These are phyloP conservation scores for Paradendryphiella salina DNA, from an alignment of 2,329 filamentous ascomycete genomes.

Conservation along the genomic window DNA sequence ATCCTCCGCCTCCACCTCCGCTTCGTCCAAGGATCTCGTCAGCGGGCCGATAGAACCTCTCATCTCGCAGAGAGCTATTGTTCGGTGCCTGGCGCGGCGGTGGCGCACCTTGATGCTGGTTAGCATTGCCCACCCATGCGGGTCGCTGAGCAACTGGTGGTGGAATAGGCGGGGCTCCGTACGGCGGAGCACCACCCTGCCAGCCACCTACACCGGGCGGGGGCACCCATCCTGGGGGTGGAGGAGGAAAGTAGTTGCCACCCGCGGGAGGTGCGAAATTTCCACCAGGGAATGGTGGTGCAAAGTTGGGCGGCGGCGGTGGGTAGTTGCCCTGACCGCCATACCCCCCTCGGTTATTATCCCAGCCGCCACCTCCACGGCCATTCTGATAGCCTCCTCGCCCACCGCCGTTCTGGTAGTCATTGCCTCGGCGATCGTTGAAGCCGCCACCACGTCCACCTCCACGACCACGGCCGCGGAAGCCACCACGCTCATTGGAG, in stretches of 20 bases:
- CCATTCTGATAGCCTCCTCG: slow-evolving; percentile 30
- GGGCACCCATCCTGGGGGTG: slow-evolving; percentile 40
- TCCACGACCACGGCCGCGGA: slow-evolving; percentile 25
- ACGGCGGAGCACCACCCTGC: slow-evolving; percentile 18
- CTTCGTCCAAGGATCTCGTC: slow-evolving; percentile 32
- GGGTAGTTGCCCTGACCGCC: slow-evolving; percentile 30
- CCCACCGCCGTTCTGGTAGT: slow-evolving; percentile 30
- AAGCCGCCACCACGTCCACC: slow-evolving; percentile 40
- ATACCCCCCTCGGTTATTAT: slow-evolving; percentile 19
- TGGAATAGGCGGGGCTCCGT: slow-evolving; percentile 21
- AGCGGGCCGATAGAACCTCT: slow-evolving; percentile 31
- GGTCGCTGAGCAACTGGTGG: slow-evolving; percentile 22
- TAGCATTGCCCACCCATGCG: slow-evolving; percentile 24
- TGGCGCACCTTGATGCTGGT: slow-evolving; percentile 25
- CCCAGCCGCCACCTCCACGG: slow-evolving; percentile 18
- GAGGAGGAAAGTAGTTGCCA: slow-evolving; percentile 29
- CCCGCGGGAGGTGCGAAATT: slow-evolving; percentile 33
- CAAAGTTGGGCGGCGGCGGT: slow-evolving; percentile 28
- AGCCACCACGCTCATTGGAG: slow-evolving; percentile 63
- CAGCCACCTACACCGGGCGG: slow-evolving; percentile 17
- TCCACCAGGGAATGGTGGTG: slow-evolving; percentile 33
- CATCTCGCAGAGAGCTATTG: slow-evolving; percentile 27
- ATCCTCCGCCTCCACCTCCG: slow-evolving; percentile 24
- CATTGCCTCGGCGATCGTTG: slow-evolving; percentile 29
- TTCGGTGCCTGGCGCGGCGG: slow-evolving; percentile 28